phyloP scores from a whole-genome alignment of 2,329 filamentous ascomycete genomes.

The Cladosporium phlei region DNA sequence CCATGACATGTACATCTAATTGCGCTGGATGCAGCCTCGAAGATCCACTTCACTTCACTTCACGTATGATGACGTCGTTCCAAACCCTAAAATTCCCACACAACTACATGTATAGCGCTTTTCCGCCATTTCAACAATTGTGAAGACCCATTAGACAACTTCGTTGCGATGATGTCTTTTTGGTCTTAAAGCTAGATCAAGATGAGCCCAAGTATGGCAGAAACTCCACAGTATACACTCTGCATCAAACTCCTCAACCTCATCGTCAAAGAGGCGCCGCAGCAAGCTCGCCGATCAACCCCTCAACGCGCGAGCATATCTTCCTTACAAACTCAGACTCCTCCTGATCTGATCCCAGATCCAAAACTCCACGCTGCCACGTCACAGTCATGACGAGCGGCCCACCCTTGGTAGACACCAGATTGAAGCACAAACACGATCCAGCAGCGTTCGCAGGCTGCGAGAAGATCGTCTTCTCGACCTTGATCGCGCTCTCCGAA shows the following conservation, averaged over 20 bases:
- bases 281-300: background rate
- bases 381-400: slow-evolving; percentile 36
- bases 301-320: background rate
- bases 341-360: slow-evolving; percentile 25
- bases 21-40: no score
- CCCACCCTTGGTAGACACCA: slow-evolving; percentile 38
- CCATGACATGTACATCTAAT: no score
- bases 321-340: background rate
- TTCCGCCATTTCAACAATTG: no score
- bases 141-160: no score
- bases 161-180: no score
- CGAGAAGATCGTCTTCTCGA: slow-evolving; percentile 40
- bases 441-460: slow-evolving; percentile 41
- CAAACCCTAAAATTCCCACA: no score
- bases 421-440: slow-evolving; percentile 38
- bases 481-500: slow-evolving; percentile 11
- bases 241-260: background rate
- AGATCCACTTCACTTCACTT: no score
- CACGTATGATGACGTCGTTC: no score
- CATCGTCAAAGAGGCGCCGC: background rate
- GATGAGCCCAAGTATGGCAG: no score
- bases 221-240: no score
- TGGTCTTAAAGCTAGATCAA: no score
- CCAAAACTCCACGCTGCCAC: slow-evolving; percentile 43
- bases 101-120: no score